A percentile compares a stretch with the other conserved stretches of the same genome.
Conservation (phyloP, 192 early-diverging fungal species). For the Dimargaris xerosporica region DNA sequence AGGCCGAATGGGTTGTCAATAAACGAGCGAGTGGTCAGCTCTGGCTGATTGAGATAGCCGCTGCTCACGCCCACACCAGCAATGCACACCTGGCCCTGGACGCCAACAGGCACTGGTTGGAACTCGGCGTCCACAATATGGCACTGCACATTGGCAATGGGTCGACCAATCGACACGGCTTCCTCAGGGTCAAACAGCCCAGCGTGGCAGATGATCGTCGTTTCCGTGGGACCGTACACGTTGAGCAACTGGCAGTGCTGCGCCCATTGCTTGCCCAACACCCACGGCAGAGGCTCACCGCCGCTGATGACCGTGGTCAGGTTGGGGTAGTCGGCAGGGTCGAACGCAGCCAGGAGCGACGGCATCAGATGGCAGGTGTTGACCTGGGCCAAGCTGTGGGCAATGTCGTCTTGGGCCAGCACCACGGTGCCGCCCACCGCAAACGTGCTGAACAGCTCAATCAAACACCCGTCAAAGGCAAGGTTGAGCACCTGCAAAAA, state of each 20-base stretch:
- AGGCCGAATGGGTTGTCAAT: background rate
- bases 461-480: background rate
- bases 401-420: background rate
- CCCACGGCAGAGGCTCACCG: background rate
- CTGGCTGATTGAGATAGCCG: background rate
- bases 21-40: background rate
- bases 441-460: background rate
- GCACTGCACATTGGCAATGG: conserved; percentile 12
- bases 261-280: background rate
- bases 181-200: background rate
- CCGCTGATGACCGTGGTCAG: background rate
- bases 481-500: background rate
- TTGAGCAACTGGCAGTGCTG: background rate
- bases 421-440: background rate
- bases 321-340: background rate
- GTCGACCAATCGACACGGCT: conserved; percentile 13
- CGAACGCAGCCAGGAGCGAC: background rate
- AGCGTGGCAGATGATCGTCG: background rate
- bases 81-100: conserved; percentile 20
- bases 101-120: conserved; percentile 18
- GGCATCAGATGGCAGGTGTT: background rate
- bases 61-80: conserved; percentile 2
- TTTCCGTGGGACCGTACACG: background rate
- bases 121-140: conserved; percentile 18
- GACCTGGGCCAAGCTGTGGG: background rate